A percentile compares a stretch with the other conserved stretches of the same genome.
Conservation (phyloP, 1,284 basidiomycete genomes). For the Xerocomus nothofagi region DNA sequence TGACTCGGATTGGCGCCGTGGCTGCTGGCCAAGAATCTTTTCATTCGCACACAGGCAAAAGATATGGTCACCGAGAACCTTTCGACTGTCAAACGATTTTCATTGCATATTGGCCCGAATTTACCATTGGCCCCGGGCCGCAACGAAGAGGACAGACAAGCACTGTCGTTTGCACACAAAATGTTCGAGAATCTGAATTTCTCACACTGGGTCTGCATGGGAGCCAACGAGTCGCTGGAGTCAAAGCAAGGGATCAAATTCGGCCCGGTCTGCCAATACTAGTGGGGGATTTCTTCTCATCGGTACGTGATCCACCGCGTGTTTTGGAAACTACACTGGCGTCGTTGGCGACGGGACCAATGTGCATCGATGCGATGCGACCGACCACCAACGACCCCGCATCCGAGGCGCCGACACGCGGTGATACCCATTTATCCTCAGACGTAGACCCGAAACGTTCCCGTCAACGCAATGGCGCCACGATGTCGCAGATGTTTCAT, state of each 20-base stretch:
- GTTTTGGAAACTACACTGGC: too few species aligned
- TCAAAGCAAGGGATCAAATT: background rate
- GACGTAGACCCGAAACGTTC: too few species aligned
- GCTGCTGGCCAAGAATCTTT: slow-evolving; percentile 18
- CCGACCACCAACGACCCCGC: too few species aligned
- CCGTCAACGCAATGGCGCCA: too few species aligned
- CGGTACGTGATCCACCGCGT: background rate
- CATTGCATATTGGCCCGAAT: slow-evolving; percentile 15
- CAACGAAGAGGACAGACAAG: background rate
- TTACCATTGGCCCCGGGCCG: slow-evolving; percentile 12
- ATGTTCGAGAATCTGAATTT: slow-evolving; percentile 15
- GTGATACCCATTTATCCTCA: too few species aligned
- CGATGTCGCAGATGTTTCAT: too few species aligned
- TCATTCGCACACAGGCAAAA: background rate
- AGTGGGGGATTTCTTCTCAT: background rate
- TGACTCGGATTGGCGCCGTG: too few species aligned
- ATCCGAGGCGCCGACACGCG: too few species aligned
- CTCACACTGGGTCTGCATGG: slow-evolving; percentile 19
- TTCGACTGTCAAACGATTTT: slow-evolving; percentile 11
- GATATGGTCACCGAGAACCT: background rate
- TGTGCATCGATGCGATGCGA: too few species aligned
- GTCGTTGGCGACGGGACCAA: too few species aligned
- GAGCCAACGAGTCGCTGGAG: background rate
- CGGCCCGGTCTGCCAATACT: background rate
- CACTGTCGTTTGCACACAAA: background rate